Conservation (phyloP, 2,329 filamentous ascomycete genomes). For the Diaporthe sp. region DNA sequence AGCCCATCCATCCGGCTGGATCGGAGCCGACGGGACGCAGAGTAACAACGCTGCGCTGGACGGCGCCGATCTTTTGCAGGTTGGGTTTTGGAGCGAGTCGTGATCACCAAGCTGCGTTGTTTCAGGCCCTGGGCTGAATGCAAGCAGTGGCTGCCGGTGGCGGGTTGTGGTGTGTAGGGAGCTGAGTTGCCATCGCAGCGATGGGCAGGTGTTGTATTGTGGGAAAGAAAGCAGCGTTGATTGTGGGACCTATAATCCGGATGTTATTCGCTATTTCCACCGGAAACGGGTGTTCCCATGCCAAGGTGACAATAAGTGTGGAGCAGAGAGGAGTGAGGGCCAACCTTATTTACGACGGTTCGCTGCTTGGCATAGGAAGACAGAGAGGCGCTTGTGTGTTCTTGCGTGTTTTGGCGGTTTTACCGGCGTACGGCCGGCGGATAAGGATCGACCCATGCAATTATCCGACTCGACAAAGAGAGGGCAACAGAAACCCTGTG, state of each 20-base stretch:
- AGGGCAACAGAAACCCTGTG: neutral
- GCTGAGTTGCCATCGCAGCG: neutral
- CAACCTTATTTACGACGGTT: slow-evolving; percentile 1
- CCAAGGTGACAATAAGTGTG: neutral
- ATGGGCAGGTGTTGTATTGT: no score
- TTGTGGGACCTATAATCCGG: neutral
- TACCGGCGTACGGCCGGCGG: neutral
- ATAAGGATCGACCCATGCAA: neutral
- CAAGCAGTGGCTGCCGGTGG: neutral
- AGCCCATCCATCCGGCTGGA: no score
- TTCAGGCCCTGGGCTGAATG: neutral
- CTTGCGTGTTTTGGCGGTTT: neutral
- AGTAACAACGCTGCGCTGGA: no score
- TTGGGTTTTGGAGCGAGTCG: neutral
- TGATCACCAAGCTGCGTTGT: neutral
- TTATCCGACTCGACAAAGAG: neutral
- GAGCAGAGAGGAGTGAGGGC: neutral
- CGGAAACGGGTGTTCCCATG: slow-evolving; percentile 13
- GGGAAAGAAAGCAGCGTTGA: no score
- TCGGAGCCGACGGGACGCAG: no score
- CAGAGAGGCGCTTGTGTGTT: neutral
- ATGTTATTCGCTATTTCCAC: neutral
- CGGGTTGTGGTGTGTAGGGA: neutral
- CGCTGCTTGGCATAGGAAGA: no score
- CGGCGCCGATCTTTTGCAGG: neutral